Conservation (phyloP, 2,329 filamentous ascomycete genomes). For the Fusarium equiseti region DNA sequence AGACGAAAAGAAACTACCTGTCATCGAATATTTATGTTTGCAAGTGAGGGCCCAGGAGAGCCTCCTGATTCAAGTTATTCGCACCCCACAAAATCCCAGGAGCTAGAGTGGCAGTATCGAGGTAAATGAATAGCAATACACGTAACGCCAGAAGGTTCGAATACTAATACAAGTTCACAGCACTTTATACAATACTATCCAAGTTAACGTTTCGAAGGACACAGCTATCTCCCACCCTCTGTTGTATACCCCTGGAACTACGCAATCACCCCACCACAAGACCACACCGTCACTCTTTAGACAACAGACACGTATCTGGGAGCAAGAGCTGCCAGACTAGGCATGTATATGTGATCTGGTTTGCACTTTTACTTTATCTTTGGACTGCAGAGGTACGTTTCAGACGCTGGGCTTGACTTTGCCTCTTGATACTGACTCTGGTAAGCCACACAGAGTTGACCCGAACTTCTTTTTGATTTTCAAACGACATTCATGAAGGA, state of each 20-base stretch:
- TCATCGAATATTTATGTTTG: too few species aligned
- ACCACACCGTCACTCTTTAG: too few species aligned
- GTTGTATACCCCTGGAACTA: constrained; percentile 30
- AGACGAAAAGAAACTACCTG: background rate
- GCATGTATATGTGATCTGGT: too few species aligned
- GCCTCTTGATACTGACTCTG: background rate
- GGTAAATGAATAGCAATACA: background rate
- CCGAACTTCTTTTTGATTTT: background rate
- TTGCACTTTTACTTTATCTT: too few species aligned
- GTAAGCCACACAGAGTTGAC: too few species aligned
- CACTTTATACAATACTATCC: constrained; percentile 44
- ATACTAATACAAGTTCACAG: constrained; percentile 12
- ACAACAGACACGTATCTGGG: too few species aligned
- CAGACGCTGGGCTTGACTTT: background rate
- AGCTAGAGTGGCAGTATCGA: constrained; percentile 40
- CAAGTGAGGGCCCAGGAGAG: constrained; percentile 40
- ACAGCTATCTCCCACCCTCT: constrained; percentile 43
- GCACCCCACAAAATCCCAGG: constrained; percentile 44
- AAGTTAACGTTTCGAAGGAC: constrained; percentile 41
- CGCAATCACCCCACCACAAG: too few species aligned
- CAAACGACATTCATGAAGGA: too few species aligned
- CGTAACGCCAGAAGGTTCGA: background rate
- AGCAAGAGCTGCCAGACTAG: too few species aligned
- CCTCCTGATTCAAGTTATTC: constrained; percentile 38
- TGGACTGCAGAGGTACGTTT: constrained; percentile 48